Evolutionary conservation across 805 yeast species (phyloP).

Genomic region (Soucietia sequanensis): DNA sequence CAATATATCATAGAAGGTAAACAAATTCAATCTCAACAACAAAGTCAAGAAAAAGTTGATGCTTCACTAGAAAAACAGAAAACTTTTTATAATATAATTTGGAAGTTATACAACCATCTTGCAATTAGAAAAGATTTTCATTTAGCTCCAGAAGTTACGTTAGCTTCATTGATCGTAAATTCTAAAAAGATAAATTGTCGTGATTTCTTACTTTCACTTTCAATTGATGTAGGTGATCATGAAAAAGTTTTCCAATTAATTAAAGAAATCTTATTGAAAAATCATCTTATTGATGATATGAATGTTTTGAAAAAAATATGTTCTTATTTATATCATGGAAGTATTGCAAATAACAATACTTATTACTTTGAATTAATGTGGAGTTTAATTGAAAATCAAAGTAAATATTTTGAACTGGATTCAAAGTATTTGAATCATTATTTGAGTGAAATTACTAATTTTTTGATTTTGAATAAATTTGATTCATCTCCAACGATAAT

Average conservation of each 20-base stretch:
- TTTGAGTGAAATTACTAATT: conserved; percentile 28
- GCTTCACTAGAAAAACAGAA: conserved; percentile 11
- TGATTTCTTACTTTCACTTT: conserved; percentile 28
- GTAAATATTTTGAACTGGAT: conserved; percentile 17
- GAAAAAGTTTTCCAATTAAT: conserved; percentile 32
- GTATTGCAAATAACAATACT: conserved; percentile 16
- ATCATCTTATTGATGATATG: conserved; percentile 29
- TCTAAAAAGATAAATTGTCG: conserved; percentile 16
- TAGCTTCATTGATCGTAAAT: conserved; percentile 7
- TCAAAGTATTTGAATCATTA: conserved; percentile 24
- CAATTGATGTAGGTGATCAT: conserved; percentile 34
- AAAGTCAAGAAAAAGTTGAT: background rate
- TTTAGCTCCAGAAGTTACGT: conserved; percentile 2
- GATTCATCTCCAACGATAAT: conserved; percentile 7
- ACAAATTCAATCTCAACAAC: background rate
- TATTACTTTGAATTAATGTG: conserved; percentile 32
- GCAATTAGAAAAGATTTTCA: conserved; percentile 38
- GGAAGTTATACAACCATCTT: conserved; percentile 33
- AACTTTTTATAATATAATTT: conserved; percentile 16
- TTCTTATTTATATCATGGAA: conserved; percentile 28
- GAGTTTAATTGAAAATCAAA: conserved; percentile 35
- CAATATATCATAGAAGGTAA: conserved; percentile 10
- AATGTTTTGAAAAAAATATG: conserved; percentile 27
- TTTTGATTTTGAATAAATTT: conserved; percentile 12
- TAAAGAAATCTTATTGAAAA: conserved; percentile 32